A percentile compares a stretch with the other conserved stretches of the same genome.
phyloP scores from a whole-genome alignment of 768 basidiomycete genomes.

The Chalciporus pseudorubinellus region DNA sequence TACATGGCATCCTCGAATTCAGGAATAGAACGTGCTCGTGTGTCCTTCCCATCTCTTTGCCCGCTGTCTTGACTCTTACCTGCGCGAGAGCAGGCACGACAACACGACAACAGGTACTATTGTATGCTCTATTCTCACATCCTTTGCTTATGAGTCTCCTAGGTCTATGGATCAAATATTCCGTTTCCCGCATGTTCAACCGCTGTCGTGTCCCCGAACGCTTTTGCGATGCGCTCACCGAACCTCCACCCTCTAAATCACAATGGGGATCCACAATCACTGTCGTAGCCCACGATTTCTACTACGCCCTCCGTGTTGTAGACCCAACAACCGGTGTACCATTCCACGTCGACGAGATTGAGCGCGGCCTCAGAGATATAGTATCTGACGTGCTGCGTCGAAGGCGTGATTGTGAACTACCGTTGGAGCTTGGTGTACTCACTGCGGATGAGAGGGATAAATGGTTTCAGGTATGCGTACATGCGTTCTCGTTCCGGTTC shows the following conservation, averaged over 20 bases:
- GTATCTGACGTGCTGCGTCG: slow-evolving; percentile 58
- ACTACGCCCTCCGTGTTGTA: slow-evolving; percentile 70
- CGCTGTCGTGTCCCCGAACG: slow-evolving; percentile 69
- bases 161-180: slow-evolving; percentile 66
- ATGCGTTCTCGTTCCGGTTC: background rate
- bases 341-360: slow-evolving; percentile 41
- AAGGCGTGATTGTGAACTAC: slow-evolving; percentile 49
- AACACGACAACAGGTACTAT: slow-evolving; percentile 64
- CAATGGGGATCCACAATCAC: slow-evolving; percentile 51
- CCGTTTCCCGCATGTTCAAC: slow-evolving; percentile 67
- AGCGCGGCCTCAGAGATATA: slow-evolving; percentile 42
- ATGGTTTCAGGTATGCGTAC: slow-evolving; percentile 67
- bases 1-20: slow-evolving; percentile 69
- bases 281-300: slow-evolving; percentile 74
- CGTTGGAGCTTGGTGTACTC: slow-evolving; percentile 65
- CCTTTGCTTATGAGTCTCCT: slow-evolving; percentile 1
- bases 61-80: slow-evolving; percentile 6
- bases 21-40: slow-evolving; percentile 65
- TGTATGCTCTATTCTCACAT: background rate
- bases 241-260: slow-evolving; percentile 42
- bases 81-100: slow-evolving; percentile 50
- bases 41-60: slow-evolving; percentile 19
- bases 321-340: slow-evolving; percentile 31
- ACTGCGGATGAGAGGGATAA: slow-evolving; percentile 78
- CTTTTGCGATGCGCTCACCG: slow-evolving; percentile 58